Conservation (phyloP, 805 yeast species). For the Spathaspora passalidarum region DNA sequence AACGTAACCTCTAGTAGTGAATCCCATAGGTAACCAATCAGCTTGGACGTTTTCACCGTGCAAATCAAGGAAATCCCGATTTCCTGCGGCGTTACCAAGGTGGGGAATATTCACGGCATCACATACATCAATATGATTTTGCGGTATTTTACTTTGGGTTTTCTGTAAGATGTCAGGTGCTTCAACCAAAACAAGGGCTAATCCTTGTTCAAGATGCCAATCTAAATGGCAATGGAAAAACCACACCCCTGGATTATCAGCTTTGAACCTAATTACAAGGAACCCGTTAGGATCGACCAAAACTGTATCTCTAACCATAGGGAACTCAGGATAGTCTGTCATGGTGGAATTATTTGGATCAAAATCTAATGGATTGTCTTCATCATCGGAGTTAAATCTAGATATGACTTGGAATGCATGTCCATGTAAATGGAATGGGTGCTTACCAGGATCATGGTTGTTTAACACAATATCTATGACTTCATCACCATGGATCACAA, state of each 20-base stretch:
- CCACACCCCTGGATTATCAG: conserved; percentile 98
- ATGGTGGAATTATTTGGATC: conserved; percentile 27
- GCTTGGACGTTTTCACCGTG: conserved; percentile 60
- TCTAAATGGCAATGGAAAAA: conserved; percentile 98
- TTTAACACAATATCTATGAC: conserved; percentile 79
- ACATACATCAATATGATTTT: conserved; percentile 52
- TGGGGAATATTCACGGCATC: conserved; percentile 40
- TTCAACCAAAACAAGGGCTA: conserved; percentile 77
- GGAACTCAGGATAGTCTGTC: conserved; percentile 58
- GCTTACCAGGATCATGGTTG: conserved; percentile 87
- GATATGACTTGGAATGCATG: conserved; percentile 80
- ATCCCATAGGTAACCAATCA: conserved; percentile 64
- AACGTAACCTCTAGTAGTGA: conserved; percentile 66
- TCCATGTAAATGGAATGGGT: conserved; percentile 98
- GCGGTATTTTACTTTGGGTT: conserved; percentile 31
- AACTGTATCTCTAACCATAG: conserved; percentile 81
- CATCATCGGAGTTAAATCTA: conserved; percentile 63
- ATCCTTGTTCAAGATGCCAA: conserved; percentile 97
- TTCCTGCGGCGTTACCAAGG: conserved; percentile 70
- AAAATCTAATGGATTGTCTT: conserved; percentile 49
- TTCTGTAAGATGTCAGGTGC: conserved; percentile 70
- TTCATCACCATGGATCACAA: conserved; percentile 64
- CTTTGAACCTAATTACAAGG: conserved; percentile 81
- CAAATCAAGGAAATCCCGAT: conserved; percentile 51
- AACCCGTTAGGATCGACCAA: conserved; percentile 82